Evolutionary conservation across 306 rosid genomes (phyloP).

Genomic region (Quercus agrifolia): DNA sequence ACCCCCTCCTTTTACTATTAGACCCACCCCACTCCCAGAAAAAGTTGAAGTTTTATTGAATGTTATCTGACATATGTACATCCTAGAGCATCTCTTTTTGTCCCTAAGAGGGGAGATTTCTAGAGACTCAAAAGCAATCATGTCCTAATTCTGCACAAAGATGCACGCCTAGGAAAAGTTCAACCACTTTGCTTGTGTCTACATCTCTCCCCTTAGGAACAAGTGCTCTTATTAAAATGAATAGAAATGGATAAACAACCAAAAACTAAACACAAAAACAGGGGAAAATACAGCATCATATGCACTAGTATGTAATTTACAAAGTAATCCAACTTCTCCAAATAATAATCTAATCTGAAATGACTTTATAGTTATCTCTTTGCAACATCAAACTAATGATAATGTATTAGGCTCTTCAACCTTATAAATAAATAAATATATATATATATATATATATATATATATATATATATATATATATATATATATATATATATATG

Average conservation of each 20-base stretch:
- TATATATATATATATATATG: neutral
- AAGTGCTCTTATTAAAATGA: neutral
- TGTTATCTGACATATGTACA: neutral
- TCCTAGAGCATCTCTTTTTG: too few relatives aligned
- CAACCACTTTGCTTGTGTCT: neutral
- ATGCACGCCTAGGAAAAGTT: too few relatives aligned
- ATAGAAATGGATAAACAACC: neutral
- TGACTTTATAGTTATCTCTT: neutral
- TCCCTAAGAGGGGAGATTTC: neutral
- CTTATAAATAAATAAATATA: neutral
- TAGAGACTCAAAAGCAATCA: neutral
- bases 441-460: neutral
- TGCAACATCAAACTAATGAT: neutral
- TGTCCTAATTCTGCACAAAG: neutral
- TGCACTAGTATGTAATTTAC: neutral
- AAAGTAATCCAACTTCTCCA: too few relatives aligned
- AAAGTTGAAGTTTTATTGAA: neutral
- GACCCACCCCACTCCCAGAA: neutral
- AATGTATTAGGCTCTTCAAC: neutral
- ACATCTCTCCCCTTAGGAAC: neutral
- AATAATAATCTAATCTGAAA: neutral
- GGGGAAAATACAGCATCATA: neutral
- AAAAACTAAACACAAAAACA: neutral
- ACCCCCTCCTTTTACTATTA: neutral
- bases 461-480: too few relatives aligned